Evolutionary conservation across 192 early-diverging fungal species (phyloP).

Genomic region (Coemansia sp.): DNA sequence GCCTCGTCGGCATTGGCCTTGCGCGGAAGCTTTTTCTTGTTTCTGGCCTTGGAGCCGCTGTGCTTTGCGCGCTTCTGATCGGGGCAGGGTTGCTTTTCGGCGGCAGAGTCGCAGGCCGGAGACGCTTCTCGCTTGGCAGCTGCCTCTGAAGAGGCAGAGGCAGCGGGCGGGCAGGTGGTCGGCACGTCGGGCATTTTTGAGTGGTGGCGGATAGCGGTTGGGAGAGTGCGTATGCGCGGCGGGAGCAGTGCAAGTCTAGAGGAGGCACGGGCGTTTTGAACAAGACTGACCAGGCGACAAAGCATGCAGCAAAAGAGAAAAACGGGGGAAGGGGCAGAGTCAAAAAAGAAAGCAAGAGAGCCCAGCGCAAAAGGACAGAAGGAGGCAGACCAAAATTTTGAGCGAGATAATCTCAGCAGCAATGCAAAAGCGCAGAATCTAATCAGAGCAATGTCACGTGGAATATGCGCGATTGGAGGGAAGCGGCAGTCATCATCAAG

Average conservation of each 20-base stretch:
- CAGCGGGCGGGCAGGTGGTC: not conserved
- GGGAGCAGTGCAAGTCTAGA: not conserved
- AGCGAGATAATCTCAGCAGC: no score
- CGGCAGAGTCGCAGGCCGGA: not conserved
- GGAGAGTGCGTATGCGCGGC: not conserved
- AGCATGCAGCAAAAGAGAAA: not conserved
- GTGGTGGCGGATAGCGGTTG: not conserved
- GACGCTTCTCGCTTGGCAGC: not conserved
- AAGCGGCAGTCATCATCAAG: not conserved
- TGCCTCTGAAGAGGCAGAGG: not conserved
- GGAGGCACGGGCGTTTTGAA: not conserved
- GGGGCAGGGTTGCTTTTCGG: not conserved
- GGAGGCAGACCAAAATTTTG: no score
- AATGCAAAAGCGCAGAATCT: no score
- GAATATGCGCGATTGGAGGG: not conserved
- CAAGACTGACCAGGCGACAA: not conserved
- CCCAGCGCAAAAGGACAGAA: not conserved
- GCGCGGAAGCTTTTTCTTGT: constrained; percentile 18
- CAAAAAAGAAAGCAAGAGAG: not conserved
- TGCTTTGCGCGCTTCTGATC: constrained; percentile 36
- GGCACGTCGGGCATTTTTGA: not conserved
- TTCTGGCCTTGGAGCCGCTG: not conserved
- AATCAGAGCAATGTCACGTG: not conserved
- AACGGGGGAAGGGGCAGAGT: not conserved
- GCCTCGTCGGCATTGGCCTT: constrained; percentile 38